These are phyloP conservation scores for Candida schatavii DNA, from an alignment of 805 yeast species.

Conservation along the genomic window DNA sequence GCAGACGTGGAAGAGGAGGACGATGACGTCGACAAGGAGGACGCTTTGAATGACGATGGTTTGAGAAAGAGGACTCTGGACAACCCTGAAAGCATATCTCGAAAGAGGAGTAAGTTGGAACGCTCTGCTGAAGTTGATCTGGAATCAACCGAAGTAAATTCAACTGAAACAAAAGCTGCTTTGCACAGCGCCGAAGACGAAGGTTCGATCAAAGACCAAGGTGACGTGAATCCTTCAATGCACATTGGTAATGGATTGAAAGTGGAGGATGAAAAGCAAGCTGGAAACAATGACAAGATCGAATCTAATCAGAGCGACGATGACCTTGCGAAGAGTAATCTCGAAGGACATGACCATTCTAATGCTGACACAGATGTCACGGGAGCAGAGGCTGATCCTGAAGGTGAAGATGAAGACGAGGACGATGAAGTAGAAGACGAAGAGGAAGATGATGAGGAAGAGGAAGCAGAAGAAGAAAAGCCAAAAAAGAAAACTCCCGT, in stretches of 20 bases:
- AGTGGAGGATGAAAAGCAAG: no score
- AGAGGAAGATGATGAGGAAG: conserved; percentile 13
- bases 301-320: conserved; percentile 11
- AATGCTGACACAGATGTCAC: background rate
- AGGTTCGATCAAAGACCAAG: conserved; percentile 16
- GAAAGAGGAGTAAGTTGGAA: conserved; percentile 11
- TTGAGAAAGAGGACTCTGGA: conserved; percentile 12
- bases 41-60: conserved; percentile 16
- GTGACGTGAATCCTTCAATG: conserved; percentile 16
- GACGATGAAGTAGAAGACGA: conserved; percentile 14
- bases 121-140: conserved; percentile 1
- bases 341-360: background rate
- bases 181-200: conserved; percentile 7
- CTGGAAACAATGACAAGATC: conserved; percentile 17
- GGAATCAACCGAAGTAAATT: conserved; percentile 6
- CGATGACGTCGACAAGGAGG: conserved; percentile 18
- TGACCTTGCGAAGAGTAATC: conserved; percentile 6
- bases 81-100: conserved; percentile 5
- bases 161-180: no score
- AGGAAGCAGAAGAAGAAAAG: conserved; percentile 17
- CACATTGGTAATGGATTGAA: background rate
- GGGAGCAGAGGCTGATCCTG: conserved; percentile 17
- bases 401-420: conserved; percentile 12
- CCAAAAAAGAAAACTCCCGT: background rate
- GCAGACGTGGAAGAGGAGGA: conserved; percentile 7